These are phyloP conservation scores for Rhizopus sp. DNA, from an alignment of 371 early-diverging fungal species.

Conservation along the genomic window DNA sequence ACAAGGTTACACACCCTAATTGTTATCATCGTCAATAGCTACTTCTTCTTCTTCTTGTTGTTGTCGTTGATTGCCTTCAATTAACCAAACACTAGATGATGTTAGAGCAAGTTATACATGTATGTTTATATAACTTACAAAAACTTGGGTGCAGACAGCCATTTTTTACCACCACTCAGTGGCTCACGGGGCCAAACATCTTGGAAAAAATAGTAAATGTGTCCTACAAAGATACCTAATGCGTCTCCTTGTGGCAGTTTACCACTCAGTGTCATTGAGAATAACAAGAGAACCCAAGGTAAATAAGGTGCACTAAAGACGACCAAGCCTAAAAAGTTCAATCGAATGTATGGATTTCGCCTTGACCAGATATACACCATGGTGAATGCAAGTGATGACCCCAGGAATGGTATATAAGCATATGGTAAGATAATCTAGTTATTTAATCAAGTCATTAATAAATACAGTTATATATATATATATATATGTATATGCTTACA, in stretches of 20 bases:
- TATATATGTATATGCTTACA: too few relatives aligned
- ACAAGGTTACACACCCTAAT: not conserved
- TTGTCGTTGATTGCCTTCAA: constrained; percentile 22
- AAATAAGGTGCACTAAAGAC: constrained; percentile 92
- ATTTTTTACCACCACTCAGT: constrained; percentile 58
- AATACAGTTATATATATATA: not conserved
- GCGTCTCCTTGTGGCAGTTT: constrained; percentile 81
- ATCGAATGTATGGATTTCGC: constrained; percentile 81
- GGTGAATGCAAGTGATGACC: constrained; percentile 81
- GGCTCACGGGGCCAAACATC: constrained; percentile 91
- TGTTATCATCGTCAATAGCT: constrained; percentile 4
- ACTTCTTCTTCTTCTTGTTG: constrained; percentile 6
- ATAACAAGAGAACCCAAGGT: constrained; percentile 88
- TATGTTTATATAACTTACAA: constrained; percentile 45
- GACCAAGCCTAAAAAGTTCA: constrained; percentile 89
- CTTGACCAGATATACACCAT: constrained; percentile 96
- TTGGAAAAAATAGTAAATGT: constrained; percentile 92
- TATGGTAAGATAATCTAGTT: constrained; percentile 69
- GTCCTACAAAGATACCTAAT: constrained; percentile 87
- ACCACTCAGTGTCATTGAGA: constrained; percentile 72
- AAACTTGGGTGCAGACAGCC: constrained; percentile 63
- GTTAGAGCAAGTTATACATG: not conserved
- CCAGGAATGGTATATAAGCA: constrained; percentile 80
- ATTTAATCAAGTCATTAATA: not conserved
- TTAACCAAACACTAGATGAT: constrained; percentile 19